These are phyloP conservation scores for Microbotryum intermedium DNA, from an alignment of 1,284 basidiomycete genomes.

Conservation along the genomic window DNA sequence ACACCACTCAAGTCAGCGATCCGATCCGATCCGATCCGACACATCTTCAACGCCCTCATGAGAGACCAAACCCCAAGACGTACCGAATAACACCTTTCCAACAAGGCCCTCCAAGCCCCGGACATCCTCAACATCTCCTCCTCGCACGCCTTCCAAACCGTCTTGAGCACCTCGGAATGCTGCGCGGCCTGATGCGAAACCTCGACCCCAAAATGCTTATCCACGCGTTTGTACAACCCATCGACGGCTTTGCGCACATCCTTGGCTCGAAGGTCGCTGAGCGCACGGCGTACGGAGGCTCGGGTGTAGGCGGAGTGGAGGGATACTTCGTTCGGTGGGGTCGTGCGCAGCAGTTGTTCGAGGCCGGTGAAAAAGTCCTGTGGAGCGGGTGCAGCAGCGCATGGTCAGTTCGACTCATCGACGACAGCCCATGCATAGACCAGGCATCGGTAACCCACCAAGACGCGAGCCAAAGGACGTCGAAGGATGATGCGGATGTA, in stretches of 20 bases:
- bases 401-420: no score
- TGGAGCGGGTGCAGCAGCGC: no score
- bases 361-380: constrained; percentile 93
- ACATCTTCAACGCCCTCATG: no score
- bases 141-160: constrained; percentile 81
- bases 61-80: constrained; percentile 1
- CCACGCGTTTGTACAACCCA: constrained; percentile 77
- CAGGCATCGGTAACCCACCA: constrained; percentile 51
- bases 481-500: constrained; percentile 84
- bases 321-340: constrained; percentile 67
- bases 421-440: constrained; percentile 2
- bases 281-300: constrained; percentile 66
- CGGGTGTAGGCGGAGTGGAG: constrained; percentile 70
- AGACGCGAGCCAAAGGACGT: constrained; percentile 75
- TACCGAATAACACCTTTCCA: constrained; percentile 59
- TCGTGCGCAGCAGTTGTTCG: constrained; percentile 72
- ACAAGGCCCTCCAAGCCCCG: constrained; percentile 56
- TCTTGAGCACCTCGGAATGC: constrained; percentile 57
- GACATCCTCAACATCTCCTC: constrained; percentile 66
- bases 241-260: constrained; percentile 79
- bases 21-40: no score
- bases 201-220: constrained; percentile 82
- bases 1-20: no score
- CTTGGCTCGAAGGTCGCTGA: constrained; percentile 77
- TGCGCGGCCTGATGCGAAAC: constrained; percentile 50